phyloP scores from a whole-genome alignment of 176 grass and related monocot species.

The Carex parvula region DNA sequence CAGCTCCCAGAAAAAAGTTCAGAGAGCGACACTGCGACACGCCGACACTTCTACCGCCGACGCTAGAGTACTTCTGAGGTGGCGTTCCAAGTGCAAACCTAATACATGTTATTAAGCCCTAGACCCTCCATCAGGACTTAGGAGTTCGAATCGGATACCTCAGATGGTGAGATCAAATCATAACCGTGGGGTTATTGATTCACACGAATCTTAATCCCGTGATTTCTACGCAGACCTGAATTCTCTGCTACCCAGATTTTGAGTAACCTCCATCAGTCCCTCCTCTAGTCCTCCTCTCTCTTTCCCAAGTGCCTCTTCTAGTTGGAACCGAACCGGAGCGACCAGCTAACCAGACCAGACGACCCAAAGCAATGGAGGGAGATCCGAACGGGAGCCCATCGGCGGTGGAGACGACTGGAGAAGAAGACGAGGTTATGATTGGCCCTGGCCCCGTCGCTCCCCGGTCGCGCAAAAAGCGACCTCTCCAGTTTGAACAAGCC shows the following conservation, averaged over 20 bases:
- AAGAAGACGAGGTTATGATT: constrained; percentile 44
- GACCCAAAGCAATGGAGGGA: constrained; percentile 14
- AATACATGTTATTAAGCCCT: constrained; percentile 9
- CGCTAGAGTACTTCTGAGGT: background rate
- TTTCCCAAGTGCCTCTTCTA: background rate
- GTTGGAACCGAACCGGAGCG: background rate
- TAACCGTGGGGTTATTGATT: too few species aligned
- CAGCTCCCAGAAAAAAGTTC: background rate
- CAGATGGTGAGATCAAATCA: too few species aligned
- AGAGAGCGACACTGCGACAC: background rate
- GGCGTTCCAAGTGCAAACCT: background rate
- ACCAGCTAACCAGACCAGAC: background rate
- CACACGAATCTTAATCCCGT: too few species aligned
- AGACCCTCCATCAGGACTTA: background rate
- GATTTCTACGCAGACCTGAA: too few species aligned
- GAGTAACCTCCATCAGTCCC: background rate
- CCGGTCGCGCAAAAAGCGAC: constrained; percentile 59
- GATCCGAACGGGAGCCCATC: constrained; percentile 31
- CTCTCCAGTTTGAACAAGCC: constrained; percentile 93
- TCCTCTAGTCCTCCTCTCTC: too few species aligned
- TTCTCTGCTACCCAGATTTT: too few species aligned
- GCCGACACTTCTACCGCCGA: background rate
- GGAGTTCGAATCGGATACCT: background rate
- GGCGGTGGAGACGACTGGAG: constrained; percentile 25
- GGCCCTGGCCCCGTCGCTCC: constrained; percentile 61